Evolutionary conservation across 257 asterid genomes (phyloP).

Genomic region (Nicotiana tomentosiformis): DNA sequence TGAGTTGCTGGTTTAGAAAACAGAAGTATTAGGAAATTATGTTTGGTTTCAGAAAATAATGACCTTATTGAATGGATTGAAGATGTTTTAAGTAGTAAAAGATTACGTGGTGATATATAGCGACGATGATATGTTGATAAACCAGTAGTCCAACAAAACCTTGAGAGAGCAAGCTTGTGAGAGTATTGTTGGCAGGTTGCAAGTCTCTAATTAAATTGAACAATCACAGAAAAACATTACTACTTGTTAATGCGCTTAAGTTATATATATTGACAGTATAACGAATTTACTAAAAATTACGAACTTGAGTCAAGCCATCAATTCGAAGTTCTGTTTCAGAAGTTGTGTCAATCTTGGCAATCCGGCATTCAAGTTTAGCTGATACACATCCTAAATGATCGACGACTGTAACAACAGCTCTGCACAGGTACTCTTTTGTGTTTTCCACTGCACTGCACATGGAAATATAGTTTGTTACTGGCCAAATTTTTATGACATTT

Average conservation of each 20-base stretch:
- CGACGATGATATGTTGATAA: slow-evolving; percentile 40
- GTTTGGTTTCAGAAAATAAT: background rate
- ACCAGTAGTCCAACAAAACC: slow-evolving; percentile 31
- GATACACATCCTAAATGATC: slow-evolving; percentile 71
- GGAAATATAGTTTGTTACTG: background rate
- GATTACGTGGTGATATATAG: slow-evolving; percentile 41
- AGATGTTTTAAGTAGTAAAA: background rate
- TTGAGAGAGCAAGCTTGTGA: slow-evolving; percentile 31
- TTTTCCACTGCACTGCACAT: slow-evolving; percentile 48
- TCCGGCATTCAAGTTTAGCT: slow-evolving; percentile 39
- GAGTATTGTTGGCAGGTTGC: slow-evolving; percentile 46
- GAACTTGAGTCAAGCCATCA: slow-evolving; percentile 41
- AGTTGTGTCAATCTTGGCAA: slow-evolving; percentile 28
- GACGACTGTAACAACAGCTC: slow-evolving; percentile 49
- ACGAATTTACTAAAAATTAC: background rate
- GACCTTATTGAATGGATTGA: background rate
- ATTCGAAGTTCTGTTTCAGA: slow-evolving; percentile 38
- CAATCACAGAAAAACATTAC: background rate
- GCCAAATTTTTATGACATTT: too few species aligned
- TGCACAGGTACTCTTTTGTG: slow-evolving; percentile 48
- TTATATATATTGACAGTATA: background rate
- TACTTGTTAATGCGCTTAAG: background rate
- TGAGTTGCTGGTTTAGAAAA: slow-evolving; percentile 23
- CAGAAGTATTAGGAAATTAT: background rate
- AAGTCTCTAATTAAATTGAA: slow-evolving; percentile 33